A percentile compares a stretch with the other conserved stretches of the same genome.
These are phyloP conservation scores for Helianthus annuus DNA, from an alignment of 129 eudicot genomes.

Conservation along the genomic window HanXRQr2.0-SUNRISE NC_035449.2:178170149-178170648, in stretches of 20 bases:
- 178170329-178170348: slow-evolving; percentile 54
- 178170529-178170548: too few relatives aligned
- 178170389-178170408: slow-evolving; percentile 18
- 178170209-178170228: slow-evolving; percentile 7
- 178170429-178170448: too few relatives aligned
- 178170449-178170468: too few relatives aligned
- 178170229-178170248: slow-evolving; percentile 5
- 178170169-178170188: slow-evolving; percentile 56
- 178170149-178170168: slow-evolving; percentile 60
- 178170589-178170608: too few relatives aligned
- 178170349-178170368: slow-evolving; percentile 66
- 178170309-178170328: background rate
- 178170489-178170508: too few relatives aligned
- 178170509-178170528: too few relatives aligned
- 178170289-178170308: slow-evolving; percentile 7
- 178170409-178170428: too few relatives aligned
- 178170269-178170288: background rate
- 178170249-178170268: background rate
- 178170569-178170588: too few relatives aligned
- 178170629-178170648: too few relatives aligned
- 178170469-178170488: too few relatives aligned
- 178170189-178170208: slow-evolving; percentile 78
- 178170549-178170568: too few relatives aligned
- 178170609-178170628: too few relatives aligned
- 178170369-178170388: slow-evolving; percentile 72